Conservation (phyloP, 495 filamentous ascomycete genomes). For the Aspergillus conjunctus region DNA sequence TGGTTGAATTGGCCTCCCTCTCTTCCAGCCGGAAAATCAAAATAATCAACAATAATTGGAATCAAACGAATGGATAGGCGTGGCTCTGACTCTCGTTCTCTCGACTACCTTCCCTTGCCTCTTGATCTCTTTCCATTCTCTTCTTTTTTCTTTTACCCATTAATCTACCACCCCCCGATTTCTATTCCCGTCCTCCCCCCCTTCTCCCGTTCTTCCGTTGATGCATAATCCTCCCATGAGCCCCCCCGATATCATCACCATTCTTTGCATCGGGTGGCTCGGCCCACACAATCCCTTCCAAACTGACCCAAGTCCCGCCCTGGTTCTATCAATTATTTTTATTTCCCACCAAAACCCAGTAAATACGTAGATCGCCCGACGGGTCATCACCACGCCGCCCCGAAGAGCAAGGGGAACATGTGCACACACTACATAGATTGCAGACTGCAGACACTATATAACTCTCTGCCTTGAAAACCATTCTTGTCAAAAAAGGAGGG, state of each 20-base stretch:
- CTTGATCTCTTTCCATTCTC: background rate
- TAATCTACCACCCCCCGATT: background rate
- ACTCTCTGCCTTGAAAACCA: background rate
- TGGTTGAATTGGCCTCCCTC: background rate
- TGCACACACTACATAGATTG: slow-evolving; percentile 2
- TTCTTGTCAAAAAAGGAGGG: background rate
- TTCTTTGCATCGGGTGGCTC: slow-evolving; percentile 29
- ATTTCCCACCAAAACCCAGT: slow-evolving; percentile 21
- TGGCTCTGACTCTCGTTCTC: background rate
- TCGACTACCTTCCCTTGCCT: background rate
- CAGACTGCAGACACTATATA: background rate
- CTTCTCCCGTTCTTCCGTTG: slow-evolving; percentile 5
- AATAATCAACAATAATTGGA: background rate
- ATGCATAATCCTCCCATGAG: slow-evolving; percentile 18
- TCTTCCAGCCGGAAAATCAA: background rate
- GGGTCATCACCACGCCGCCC: slow-evolving; percentile 17
- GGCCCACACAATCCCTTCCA: slow-evolving; percentile 31
- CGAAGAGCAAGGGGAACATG: slow-evolving; percentile 22
- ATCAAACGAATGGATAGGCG: background rate
- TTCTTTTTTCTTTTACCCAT: slow-evolving; percentile 6
- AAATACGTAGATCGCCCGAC: slow-evolving; percentile 27
- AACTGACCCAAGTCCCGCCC: slow-evolving; percentile 15
- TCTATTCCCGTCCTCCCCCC: slow-evolving; percentile 12
- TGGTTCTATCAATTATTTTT: slow-evolving; percentile 10
- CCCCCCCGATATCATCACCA: slow-evolving; percentile 24